Evolutionary conservation across 2,329 filamentous ascomycete species (phyloP).

Genomic region (Monascus ruber): DNA sequence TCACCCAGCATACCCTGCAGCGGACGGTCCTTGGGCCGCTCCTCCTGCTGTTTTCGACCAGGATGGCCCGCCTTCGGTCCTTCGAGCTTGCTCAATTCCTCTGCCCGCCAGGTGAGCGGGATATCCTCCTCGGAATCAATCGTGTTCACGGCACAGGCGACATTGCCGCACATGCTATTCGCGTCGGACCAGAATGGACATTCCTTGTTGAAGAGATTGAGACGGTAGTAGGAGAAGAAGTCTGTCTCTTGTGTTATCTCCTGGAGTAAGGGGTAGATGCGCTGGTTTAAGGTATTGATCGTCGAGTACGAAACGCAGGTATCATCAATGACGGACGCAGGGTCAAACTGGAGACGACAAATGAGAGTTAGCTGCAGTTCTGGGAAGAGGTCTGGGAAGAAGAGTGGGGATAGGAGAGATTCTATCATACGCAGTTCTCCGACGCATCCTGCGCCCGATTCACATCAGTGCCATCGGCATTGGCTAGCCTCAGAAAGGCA

Average conservation of each 20-base stretch:
- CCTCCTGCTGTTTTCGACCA: constrained; percentile 58
- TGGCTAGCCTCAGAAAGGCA: constrained; percentile 41
- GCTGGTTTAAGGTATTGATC: constrained; percentile 71
- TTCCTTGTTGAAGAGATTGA: constrained; percentile 87
- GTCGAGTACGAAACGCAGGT: constrained; percentile 89
- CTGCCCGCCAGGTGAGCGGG: constrained; percentile 78
- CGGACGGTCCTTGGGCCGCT: constrained; percentile 57
- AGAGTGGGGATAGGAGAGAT: background rate
- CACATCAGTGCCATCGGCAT: constrained; percentile 34
- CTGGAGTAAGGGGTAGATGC: constrained; percentile 64
- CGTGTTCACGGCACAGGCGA: constrained; percentile 89
- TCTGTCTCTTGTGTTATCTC: constrained; percentile 79
- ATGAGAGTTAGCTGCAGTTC: background rate
- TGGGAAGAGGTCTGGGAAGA: background rate
- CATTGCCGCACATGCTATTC: constrained; percentile 90
- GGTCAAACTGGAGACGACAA: constrained; percentile 57
- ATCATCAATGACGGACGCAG: constrained; percentile 79
- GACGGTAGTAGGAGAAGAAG: constrained; percentile 94
- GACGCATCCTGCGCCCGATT: constrained; percentile 22
- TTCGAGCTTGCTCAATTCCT: constrained; percentile 82
- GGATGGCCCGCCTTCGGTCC: constrained; percentile 88
- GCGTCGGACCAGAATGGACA: constrained; percentile 96
- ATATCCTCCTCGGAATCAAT: constrained; percentile 93
- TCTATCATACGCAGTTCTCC: constrained; percentile 39
- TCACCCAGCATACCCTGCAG: constrained; percentile 75